Conservation (phyloP, 768 basidiomycete species). For the Mrakia frigida region DNA sequence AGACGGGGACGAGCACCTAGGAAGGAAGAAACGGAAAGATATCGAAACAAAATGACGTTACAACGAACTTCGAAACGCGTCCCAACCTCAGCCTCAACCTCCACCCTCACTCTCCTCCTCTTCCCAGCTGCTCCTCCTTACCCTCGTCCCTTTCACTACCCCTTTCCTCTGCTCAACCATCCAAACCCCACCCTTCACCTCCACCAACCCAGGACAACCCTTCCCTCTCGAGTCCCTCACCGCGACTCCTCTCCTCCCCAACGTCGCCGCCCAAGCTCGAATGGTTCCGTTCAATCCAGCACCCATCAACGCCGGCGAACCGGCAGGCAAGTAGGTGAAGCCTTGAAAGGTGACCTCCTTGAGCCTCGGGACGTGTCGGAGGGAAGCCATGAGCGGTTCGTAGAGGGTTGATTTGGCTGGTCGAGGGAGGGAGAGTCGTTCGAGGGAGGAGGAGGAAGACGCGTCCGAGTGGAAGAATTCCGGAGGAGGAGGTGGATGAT, state of each 20-base stretch:
- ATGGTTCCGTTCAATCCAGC: conserved; percentile 41
- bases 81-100: conserved; percentile 15
- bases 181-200: neutral
- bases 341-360: neutral
- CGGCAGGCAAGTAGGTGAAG: conserved; percentile 34
- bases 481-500: conserved; percentile 30
- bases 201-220: conserved; percentile 32
- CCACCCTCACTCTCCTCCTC: conserved; percentile 28
- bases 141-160: neutral
- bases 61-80: neutral
- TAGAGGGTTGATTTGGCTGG: conserved; percentile 11
- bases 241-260: conserved; percentile 34
- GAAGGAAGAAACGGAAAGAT: neutral
- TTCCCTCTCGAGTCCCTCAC: conserved; percentile 41
- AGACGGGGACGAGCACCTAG: neutral
- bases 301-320: conserved; percentile 36
- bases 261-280: conserved; percentile 35
- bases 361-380: conserved; percentile 3
- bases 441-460: conserved; percentile 33
- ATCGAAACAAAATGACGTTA: neutral
- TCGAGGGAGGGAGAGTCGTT: conserved; percentile 34
- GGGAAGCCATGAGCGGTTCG: neutral
- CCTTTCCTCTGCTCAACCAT: conserved; percentile 9
- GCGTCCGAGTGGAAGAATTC: neutral
- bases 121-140: conserved; percentile 24